Conservation (phyloP, 495 filamentous ascomycete genomes). For the Penicillium paradoxum region DNA sequence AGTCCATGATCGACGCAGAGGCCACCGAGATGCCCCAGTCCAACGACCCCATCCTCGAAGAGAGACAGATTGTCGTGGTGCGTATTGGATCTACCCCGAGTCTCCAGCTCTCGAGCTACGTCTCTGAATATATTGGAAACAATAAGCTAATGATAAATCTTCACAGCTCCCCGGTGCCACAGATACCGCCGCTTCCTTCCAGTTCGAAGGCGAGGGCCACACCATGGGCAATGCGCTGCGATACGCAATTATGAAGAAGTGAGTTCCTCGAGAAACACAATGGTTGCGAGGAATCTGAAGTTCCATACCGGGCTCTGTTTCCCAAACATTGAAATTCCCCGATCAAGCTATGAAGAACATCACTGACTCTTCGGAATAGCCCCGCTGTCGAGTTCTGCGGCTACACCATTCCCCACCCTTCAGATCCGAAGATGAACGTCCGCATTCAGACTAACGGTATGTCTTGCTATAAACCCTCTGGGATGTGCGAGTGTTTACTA, state of each 20-base stretch:
- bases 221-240: slow-evolving; percentile 91
- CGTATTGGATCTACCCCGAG: slow-evolving; percentile 18
- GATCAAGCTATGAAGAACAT: background rate
- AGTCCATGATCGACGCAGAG: slow-evolving; percentile 52
- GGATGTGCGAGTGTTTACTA: background rate
- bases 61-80: slow-evolving; percentile 54
- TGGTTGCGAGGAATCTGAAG: background rate
- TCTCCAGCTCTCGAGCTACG: background rate
- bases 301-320: background rate
- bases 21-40: slow-evolving; percentile 33
- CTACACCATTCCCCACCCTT: slow-evolving; percentile 96
- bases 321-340: background rate
- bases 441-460: slow-evolving; percentile 93
- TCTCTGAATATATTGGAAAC: background rate
- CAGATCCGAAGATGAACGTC: slow-evolving; percentile 92
- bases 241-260: slow-evolving; percentile 99
- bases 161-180: slow-evolving; percentile 60
- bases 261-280: slow-evolving; percentile 20
- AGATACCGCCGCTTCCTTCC: slow-evolving; percentile 72
- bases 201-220: slow-evolving; percentile 88
- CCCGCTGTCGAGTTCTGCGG: slow-evolving; percentile 96
- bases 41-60: slow-evolving; percentile 40
- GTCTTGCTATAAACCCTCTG: slow-evolving; percentile 21
- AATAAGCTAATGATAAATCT: background rate
- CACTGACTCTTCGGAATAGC: slow-evolving; percentile 39